A percentile compares a stretch with the other conserved stretches of the same genome.
Evolutionary conservation across 1,284 basidiomycete genomes (phyloP).

Genomic region (Ceratobasidium theobromae): DNA sequence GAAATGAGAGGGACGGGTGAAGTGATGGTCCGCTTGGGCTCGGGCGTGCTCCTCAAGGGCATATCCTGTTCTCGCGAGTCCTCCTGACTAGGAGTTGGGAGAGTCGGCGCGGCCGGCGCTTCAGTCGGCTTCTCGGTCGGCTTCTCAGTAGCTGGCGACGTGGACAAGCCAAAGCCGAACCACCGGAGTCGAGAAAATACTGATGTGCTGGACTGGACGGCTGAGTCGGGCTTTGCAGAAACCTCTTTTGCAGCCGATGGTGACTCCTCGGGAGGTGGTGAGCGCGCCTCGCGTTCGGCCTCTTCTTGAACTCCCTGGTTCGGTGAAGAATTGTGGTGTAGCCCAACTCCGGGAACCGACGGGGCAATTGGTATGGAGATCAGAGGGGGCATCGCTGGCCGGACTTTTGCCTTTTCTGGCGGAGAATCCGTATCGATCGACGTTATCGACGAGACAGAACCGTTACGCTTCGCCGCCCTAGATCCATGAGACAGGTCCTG

Average conservation of each 20-base stretch:
- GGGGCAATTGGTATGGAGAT: conserved; percentile 12
- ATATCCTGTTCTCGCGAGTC: neutral
- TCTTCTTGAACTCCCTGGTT: neutral
- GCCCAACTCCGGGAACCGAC: neutral
- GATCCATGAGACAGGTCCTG: neutral
- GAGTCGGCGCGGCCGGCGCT: neutral
- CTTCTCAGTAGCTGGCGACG: neutral
- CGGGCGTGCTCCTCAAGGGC: neutral
- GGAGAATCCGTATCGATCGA: neutral
- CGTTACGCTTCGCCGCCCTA: neutral
- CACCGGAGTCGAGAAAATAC: conserved; percentile 22
- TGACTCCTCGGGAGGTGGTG: too few species aligned
- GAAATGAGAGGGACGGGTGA: neutral
- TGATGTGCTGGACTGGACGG: neutral
- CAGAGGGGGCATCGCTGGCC: conserved; percentile 17
- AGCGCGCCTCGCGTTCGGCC: neutral
- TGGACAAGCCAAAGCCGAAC: conserved; percentile 2
- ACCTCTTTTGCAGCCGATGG: neutral
- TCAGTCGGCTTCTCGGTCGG: neutral
- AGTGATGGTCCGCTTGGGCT: neutral
- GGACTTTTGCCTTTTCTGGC: neutral
- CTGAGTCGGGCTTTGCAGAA: neutral
- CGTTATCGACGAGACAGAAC: neutral
- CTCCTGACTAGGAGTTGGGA: neutral
- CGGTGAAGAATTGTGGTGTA: neutral